phyloP scores from a whole-genome alignment of 345 rosid genomes.

The Eucalyptus coolabah region DNA sequence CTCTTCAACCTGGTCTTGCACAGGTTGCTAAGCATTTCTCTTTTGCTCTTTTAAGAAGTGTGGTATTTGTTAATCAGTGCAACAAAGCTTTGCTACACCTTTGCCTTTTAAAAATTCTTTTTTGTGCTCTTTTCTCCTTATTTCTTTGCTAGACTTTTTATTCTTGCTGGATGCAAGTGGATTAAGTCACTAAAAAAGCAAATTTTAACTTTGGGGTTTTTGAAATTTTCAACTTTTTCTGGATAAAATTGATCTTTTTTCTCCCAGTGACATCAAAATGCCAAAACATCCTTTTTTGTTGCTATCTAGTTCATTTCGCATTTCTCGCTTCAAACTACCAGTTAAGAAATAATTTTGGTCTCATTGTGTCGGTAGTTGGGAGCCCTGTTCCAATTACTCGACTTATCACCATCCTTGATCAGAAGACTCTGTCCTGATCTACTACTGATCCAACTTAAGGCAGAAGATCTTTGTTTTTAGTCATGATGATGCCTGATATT shows the following conservation, averaged over 20 bases:
- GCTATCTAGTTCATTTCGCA: not conserved
- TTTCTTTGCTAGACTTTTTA: not conserved
- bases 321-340: not conserved
- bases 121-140: not conserved
- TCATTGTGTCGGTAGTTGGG: not conserved
- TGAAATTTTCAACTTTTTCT: not conserved
- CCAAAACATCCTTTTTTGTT: not conserved
- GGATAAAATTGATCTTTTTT: not conserved
- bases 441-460: not conserved
- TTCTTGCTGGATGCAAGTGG: not conserved
- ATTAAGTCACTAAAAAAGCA: not conserved
- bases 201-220: not conserved
- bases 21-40: slow-evolving; percentile 28
- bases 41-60: not conserved
- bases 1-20: slow-evolving; percentile 93
- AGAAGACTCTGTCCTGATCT: not conserved
- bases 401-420: not conserved
- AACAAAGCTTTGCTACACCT: not conserved
- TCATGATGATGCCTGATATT: not conserved
- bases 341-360: not conserved
- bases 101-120: not conserved
- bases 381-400: not conserved
- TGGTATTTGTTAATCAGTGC: not conserved
- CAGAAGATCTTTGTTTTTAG: not conserved
- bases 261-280: not conserved